A percentile compares a stretch with the other conserved stretches of the same genome.
Conservation (phyloP, 441 rosid species). For the Erodium trifolium region DNA sequence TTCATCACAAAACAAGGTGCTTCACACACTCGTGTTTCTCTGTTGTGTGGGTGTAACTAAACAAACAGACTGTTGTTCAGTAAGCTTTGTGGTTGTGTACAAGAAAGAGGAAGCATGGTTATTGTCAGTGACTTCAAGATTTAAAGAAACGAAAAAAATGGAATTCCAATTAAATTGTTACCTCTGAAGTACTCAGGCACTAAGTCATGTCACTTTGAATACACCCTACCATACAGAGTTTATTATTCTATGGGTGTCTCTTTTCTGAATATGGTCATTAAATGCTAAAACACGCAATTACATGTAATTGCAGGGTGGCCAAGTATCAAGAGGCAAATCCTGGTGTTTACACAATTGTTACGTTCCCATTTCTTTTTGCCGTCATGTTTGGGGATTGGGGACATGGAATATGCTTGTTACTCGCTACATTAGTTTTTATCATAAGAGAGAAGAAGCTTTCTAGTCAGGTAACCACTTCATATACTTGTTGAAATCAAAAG, state of each 20-base stretch:
- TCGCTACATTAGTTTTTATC: constrained; percentile 53
- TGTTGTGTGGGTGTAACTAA: constrained; percentile 2
- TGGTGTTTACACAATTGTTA: constrained; percentile 66
- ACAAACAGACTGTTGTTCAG: background rate
- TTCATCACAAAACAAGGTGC: background rate
- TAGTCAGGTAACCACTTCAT: constrained; percentile 53
- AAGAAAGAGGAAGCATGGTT: background rate
- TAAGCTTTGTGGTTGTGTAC: background rate
- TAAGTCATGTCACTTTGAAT: background rate
- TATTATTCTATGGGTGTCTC: background rate
- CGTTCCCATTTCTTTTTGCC: constrained; percentile 97
- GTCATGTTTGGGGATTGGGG: constrained; percentile 99
- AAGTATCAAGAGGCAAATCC: constrained; percentile 97
- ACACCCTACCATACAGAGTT: background rate
- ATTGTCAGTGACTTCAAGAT: background rate
- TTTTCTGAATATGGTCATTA: background rate
- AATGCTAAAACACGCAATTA: background rate
- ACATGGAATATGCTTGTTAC: constrained; percentile 86
- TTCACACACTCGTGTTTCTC: background rate
- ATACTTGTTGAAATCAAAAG: background rate
- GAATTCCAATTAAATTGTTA: background rate
- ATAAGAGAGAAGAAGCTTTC: constrained; percentile 76
- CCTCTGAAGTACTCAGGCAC: background rate
- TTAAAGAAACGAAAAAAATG: background rate
- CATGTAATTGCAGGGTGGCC: constrained; percentile 64